A percentile compares a stretch with the other conserved stretches of the same genome.
Conservation (phyloP, 2,329 filamentous ascomycete species). For the Trichoderma koningii region DNA sequence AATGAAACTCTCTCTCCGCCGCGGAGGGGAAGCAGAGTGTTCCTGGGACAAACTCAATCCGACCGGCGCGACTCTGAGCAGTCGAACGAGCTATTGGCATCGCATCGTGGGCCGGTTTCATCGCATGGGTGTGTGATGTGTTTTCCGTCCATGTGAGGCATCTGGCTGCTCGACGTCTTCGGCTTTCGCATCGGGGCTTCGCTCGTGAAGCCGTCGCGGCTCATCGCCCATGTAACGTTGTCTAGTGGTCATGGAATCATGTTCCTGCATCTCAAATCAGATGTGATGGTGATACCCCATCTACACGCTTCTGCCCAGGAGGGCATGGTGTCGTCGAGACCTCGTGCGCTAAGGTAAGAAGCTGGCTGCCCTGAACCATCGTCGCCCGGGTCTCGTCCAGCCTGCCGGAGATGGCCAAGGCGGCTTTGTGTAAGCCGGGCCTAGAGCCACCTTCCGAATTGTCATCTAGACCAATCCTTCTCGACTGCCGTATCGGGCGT, state of each 20-base stretch:
- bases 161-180: not conserved
- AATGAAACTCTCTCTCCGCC: constrained; percentile 7
- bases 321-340: constrained; percentile 8
- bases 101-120: not conserved
- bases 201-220: not conserved
- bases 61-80: not conserved
- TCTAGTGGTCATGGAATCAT: not conserved
- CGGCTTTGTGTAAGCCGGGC: constrained; percentile 1
- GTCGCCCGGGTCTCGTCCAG: constrained; percentile 2
- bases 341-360: constrained; percentile 5
- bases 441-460: constrained; percentile 26
- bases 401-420: constrained; percentile 5
- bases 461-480: constrained; percentile 2
- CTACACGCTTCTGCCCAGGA: constrained; percentile 11
- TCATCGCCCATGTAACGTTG: constrained; percentile 19
- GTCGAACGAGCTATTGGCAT: not conserved
- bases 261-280: not conserved
- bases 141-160: not conserved
- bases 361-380: not conserved
- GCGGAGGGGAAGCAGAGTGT: not conserved
- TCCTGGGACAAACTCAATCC: not conserved
- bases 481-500: constrained; percentile 11
- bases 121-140: not conserved
- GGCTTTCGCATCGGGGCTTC: not conserved
- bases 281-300: constrained; percentile 1